Evolutionary conservation across 129 eudicot genomes (phyloP).

Genomic region (Tanacetum coccineum): DNA sequence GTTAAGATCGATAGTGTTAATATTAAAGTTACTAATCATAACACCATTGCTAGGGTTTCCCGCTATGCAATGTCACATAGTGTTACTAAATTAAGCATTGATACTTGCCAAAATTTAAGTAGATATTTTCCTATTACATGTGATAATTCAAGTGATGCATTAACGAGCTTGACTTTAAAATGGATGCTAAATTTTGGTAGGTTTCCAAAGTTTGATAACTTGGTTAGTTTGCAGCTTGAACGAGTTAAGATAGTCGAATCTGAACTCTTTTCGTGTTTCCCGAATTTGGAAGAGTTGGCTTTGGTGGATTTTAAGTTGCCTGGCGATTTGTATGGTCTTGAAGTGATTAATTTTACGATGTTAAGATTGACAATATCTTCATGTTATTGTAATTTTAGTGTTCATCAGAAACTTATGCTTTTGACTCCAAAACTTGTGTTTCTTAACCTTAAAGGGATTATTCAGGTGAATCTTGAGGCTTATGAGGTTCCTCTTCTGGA

Average conservation of each 20-base stretch:
- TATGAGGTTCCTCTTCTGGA: slow-evolving; percentile 20
- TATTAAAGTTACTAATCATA: slow-evolving; percentile 16
- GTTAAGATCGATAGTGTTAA: slow-evolving; percentile 23
- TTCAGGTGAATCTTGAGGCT: slow-evolving; percentile 9
- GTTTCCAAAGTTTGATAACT: background rate
- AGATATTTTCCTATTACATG: slow-evolving; percentile 10
- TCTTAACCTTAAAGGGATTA: slow-evolving; percentile 23
- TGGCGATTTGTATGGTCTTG: slow-evolving; percentile 13
- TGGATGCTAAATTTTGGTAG: slow-evolving; percentile 23
- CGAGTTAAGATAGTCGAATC: slow-evolving; percentile 24
- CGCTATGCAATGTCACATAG: background rate
- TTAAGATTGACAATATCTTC: slow-evolving; percentile 19
- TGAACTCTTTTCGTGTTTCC: slow-evolving; percentile 27
- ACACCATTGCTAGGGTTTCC: slow-evolving; percentile 27
- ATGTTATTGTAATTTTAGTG: slow-evolving; percentile 27
- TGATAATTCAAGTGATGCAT: slow-evolving; percentile 3
- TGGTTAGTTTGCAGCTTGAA: slow-evolving; percentile 24
- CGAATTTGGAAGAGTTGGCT: slow-evolving; percentile 25
- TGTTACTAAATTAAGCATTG: slow-evolving; percentile 20
- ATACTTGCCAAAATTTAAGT: slow-evolving; percentile 19
- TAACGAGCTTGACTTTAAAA: slow-evolving; percentile 19
- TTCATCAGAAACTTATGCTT: slow-evolving; percentile 21
- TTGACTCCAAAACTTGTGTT: slow-evolving; percentile 19
- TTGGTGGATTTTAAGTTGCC: slow-evolving; percentile 26
- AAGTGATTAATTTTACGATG: slow-evolving; percentile 16